Conservation (phyloP, 768 basidiomycete genomes). For the Leucosporidium creatinivorum region DNA sequence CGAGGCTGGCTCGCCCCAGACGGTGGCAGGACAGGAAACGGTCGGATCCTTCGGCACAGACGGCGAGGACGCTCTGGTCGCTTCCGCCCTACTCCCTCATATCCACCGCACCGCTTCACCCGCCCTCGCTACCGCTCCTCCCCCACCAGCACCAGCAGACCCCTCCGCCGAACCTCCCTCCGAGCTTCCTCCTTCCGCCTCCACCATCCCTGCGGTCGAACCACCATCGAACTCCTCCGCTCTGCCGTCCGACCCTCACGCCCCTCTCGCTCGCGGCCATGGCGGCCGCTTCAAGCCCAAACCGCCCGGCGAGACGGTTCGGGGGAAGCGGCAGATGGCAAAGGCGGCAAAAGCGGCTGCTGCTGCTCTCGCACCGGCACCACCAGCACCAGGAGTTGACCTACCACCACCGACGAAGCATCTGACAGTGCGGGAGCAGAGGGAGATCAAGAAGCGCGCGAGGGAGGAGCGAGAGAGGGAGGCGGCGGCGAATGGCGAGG, state of each 20-base stretch:
- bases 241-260: neutral
- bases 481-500: neutral
- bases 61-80: neutral
- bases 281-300: constrained; percentile 24
- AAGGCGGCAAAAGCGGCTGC: constrained; percentile 1
- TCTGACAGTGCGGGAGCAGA: constrained; percentile 20
- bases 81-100: neutral
- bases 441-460: constrained; percentile 16
- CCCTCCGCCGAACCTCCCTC: no score
- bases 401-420: neutral
- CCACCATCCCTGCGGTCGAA: neutral
- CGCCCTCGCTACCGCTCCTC: neutral
- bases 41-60: neutral
- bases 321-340: constrained; percentile 7
- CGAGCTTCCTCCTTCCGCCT: no score
- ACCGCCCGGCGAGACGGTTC: constrained; percentile 19
- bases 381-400: neutral
- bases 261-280: neutral
- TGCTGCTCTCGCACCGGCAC: neutral
- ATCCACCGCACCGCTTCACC: neutral
- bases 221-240: neutral
- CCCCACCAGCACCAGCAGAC: neutral
- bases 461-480: constrained; percentile 11
- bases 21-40: neutral
- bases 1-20: neutral